phyloP scores from a whole-genome alignment of 306 rosid genomes.

The Begonia fuchsioides region DNA sequence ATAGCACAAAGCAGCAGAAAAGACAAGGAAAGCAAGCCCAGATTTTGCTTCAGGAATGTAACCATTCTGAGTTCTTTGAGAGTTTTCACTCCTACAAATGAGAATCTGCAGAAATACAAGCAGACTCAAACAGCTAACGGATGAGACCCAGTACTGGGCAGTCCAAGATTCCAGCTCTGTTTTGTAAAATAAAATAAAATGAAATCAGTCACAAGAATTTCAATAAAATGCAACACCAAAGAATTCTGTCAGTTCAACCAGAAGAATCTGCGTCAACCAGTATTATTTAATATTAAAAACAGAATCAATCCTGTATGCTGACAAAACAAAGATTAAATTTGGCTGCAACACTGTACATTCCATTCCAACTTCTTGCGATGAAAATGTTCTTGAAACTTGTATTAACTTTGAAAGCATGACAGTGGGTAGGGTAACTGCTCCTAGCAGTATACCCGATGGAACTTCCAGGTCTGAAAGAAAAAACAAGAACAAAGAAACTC shows the following conservation, averaged over 20 bases:
- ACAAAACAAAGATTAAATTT: not conserved
- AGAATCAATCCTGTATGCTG: not conserved
- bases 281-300: not conserved
- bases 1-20: conserved; percentile 30
- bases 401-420: conserved; percentile 66
- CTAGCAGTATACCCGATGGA: conserved; percentile 74
- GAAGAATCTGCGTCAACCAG: not conserved
- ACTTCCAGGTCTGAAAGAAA: conserved; percentile 68
- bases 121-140: conserved; percentile 56
- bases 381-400: conserved; percentile 43
- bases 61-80: not conserved
- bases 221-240: not conserved
- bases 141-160: conserved; percentile 76
- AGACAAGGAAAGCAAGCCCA: conserved; percentile 25
- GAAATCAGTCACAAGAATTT: conserved; percentile 2
- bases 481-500: not conserved
- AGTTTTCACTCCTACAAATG: conserved; percentile 10
- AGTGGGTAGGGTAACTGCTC: conserved; percentile 61
- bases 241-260: not conserved
- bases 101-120: conserved; percentile 36
- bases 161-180: conserved; percentile 63
- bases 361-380: conserved; percentile 28
- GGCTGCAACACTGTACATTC: conserved; percentile 26
- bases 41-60: conserved; percentile 29
- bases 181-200: conserved; percentile 12